A percentile compares a stretch with the other conserved stretches of the same genome.
phyloP scores from a whole-genome alignment of 176 grass and related monocot genomes.

The Oryza longistaminata region DNA sequence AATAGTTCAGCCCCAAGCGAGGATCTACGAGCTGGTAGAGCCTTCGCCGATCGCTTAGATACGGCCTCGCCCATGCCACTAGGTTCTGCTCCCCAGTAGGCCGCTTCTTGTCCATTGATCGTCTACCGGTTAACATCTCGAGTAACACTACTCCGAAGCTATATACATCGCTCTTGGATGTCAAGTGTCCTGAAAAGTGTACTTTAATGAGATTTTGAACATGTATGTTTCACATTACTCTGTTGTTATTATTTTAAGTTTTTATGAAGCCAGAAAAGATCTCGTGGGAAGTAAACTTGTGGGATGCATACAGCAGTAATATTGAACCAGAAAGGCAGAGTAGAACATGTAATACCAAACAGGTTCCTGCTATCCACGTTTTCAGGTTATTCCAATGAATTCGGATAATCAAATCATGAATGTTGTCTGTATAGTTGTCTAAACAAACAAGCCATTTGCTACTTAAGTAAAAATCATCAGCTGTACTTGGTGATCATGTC shows the following conservation, averaged over 20 bases:
- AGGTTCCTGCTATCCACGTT: background rate
- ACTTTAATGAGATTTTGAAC: slow-evolving; percentile 20
- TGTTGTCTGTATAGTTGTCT: background rate
- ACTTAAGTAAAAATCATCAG: background rate
- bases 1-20: slow-evolving; percentile 87
- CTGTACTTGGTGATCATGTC: background rate
- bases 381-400: background rate
- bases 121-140: slow-evolving; percentile 78
- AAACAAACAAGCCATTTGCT: background rate
- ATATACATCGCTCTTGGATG: slow-evolving; percentile 90
- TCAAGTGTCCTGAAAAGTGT: slow-evolving; percentile 70
- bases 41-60: slow-evolving; percentile 69
- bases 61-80: slow-evolving; percentile 72
- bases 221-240: background rate
- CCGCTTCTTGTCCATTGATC: slow-evolving; percentile 92
- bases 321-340: no score
- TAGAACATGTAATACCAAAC: background rate
- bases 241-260: background rate
- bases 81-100: slow-evolving; percentile 80
- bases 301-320: background rate
- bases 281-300: background rate
- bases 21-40: slow-evolving; percentile 91
- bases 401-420: background rate
- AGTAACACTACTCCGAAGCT: slow-evolving; percentile 91
- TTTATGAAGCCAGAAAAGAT: background rate